Base-by-base conservation (phyloP, 2,329 filamentous ascomycete species). In the Colletotrichum musae region DNA sequence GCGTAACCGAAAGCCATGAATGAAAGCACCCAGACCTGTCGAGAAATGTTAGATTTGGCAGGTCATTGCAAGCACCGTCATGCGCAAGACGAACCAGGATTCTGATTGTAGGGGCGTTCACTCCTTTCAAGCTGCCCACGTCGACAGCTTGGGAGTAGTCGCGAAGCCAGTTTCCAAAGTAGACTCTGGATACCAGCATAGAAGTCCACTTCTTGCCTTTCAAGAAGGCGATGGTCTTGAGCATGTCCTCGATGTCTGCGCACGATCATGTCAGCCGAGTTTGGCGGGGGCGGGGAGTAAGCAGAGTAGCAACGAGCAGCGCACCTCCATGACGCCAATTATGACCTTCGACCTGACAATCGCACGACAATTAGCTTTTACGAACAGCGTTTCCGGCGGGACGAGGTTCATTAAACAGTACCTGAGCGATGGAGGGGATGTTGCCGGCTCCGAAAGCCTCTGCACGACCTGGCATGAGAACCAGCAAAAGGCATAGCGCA, bases 91-190 rank as follows among this genome's bases (percentile, higher is more conserved):
- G 65, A 77, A 87, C 91, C 45, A 96, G 81, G 69, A 95, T 89
- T 51, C 93, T 88, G 74, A 96, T 93, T 4, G 93, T 94, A 45
- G 92, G 91, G 41, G 92, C 91, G 72, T 93, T 93, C 69, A 94
- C 90, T 70, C 90, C 91, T 81, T 94, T 95, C 71, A 96, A 80
- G 70, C 91, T 94, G 57, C 92, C 92, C 13, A 95, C 91, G 76
- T 95, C 93, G 79, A 95, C 87, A 43, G 93, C 93, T 76, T 95
- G 93, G 13, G 92, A 94, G 79, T 96, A 96, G 82, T 95, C 93
- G 70, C 93, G 88, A 48, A 95, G 84, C 93, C 93, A 96, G 80
- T 96, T 96, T 67, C 93, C 93, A 83, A 95, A 95, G 81, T 94
- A 95, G 36, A 91, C 91, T 64, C 93, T 87, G 81, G 92, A 92